These are phyloP conservation scores for Limonium bicolor DNA, from an alignment of 148 eudicot species.

Conservation along the genomic window DNA sequence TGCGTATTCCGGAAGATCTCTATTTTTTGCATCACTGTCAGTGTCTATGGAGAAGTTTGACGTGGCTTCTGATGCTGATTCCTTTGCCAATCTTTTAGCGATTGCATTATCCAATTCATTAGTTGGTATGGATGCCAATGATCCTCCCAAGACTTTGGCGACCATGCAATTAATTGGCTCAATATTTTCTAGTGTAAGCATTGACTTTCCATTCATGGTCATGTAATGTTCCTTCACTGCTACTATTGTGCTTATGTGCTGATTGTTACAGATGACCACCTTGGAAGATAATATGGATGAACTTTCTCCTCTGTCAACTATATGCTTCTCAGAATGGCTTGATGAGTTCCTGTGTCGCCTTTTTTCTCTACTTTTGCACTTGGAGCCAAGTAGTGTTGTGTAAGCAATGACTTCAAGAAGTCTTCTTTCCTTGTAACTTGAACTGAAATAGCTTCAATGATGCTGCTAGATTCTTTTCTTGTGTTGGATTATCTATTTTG, in stretches of 20 bases:
- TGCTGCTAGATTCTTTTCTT: neutral
- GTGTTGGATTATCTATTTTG: neutral
- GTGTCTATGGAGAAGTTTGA: slow-evolving; percentile 23
- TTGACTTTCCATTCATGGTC: slow-evolving; percentile 2
- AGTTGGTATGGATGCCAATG: slow-evolving; percentile 99
- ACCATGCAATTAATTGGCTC: slow-evolving; percentile 97
- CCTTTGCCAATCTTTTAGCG: slow-evolving; percentile 59
- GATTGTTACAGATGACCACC: slow-evolving; percentile 47
- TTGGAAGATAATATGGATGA: slow-evolving; percentile 54
- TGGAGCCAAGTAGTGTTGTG: slow-evolving; percentile 90
- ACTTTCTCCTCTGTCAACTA: slow-evolving; percentile 30
- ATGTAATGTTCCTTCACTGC: neutral
- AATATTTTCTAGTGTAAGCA: slow-evolving; percentile 79
- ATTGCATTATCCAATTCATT: slow-evolving; percentile 82
- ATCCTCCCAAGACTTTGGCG: slow-evolving; percentile 97
- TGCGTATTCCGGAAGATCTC: slow-evolving; percentile 73
- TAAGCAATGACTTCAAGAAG: slow-evolving; percentile 21
- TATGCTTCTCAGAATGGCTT: slow-evolving; percentile 90
- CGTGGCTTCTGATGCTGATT: slow-evolving; percentile 25
- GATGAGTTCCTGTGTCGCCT: slow-evolving; percentile 92
- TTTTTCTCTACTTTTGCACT: slow-evolving; percentile 77
- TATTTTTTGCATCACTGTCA: slow-evolving; percentile 46
- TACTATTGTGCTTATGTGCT: slow-evolving; percentile 12
- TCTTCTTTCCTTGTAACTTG: neutral
- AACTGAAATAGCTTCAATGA: neutral